Evolutionary conservation across 1,139 yeast genomes (phyloP).

Genomic region (Scheffersomyces stambukii): DNA sequence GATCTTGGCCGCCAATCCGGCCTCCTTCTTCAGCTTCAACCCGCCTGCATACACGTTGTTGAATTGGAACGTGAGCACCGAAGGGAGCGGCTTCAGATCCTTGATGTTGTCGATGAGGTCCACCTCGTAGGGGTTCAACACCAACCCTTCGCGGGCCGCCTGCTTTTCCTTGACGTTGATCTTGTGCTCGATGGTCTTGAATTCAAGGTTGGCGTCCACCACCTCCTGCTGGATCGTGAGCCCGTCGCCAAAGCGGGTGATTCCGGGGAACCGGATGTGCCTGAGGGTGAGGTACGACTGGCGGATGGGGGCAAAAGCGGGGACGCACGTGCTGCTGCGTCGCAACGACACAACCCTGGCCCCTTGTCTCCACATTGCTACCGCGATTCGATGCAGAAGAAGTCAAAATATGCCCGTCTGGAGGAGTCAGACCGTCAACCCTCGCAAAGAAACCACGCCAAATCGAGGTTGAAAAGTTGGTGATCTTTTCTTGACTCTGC

Average conservation of each 20-base stretch:
- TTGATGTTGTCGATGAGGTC: constrained; percentile 40
- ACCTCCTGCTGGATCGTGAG: constrained; percentile 57
- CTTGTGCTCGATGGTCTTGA: constrained; percentile 51
- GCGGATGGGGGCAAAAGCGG: too few relatives aligned
- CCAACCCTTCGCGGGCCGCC: too few relatives aligned
- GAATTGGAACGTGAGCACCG: constrained; percentile 75
- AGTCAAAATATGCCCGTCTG: too few relatives aligned
- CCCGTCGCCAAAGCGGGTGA: constrained; percentile 55
- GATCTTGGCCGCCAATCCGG: constrained; percentile 30
- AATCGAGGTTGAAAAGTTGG: too few relatives aligned
- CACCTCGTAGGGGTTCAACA: constrained; percentile 42
- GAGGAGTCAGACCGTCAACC: too few relatives aligned
- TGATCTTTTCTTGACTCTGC: too few relatives aligned
- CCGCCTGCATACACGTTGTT: constrained; percentile 88
- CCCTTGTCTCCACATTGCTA: too few relatives aligned
- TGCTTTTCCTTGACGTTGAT: constrained; percentile 5
- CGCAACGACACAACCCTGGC: too few relatives aligned
- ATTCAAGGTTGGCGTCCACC: constrained; percentile 59
- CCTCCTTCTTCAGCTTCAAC: constrained; percentile 59
- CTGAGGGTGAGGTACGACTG: constrained; percentile 44
- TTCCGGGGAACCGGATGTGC: constrained; percentile 61
- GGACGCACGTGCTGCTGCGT: too few relatives aligned
- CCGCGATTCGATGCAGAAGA: too few relatives aligned
- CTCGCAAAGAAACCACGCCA: too few relatives aligned
- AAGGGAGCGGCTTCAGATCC: constrained; percentile 56